Base-by-base conservation (phyloP, 768 basidiomycete genomes). In the Hygrocybe punicea region DNA sequence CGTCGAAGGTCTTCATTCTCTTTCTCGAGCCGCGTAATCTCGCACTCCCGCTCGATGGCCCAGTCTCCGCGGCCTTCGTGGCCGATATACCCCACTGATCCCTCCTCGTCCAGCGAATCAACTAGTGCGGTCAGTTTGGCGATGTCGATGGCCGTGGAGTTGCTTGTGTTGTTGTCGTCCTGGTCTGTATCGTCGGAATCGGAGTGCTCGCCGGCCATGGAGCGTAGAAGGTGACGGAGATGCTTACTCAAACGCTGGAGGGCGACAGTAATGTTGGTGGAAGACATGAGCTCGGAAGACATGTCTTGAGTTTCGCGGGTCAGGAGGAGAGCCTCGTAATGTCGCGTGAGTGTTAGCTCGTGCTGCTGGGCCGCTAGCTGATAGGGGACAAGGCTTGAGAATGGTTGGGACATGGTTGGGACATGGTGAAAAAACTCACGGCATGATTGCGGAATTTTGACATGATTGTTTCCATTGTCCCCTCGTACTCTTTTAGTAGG, bases 381-480 rank as follows among this genome's bases (percentile, higher is more conserved):
- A 50, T 48, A 46, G 29, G 49, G 56, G 35, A 25, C 53, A 58
- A 50, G 57, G 34, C 48, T 50, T 52, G 55, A 59, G 34, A n/a
- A 33, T n/a, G n/a, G n/a, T n/a, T n/a, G n/a, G n/a, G 58, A 56
- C 56, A n/a, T n/a, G n/a, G n/a, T 45, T n/a, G 51, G 57, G 51
- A 36, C 16, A 11, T 45, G 34, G 23, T 13, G 6, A 34, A 58
- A 47, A 47, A 17, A 80, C 91, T 65, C 65, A 96, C 94, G 11
- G 92, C 86, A 67, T 98, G 89, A 57, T 86, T 87, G 58, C 95
- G 82, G 69, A 98, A 98, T 73, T 98, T 98, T 51, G 85, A 75
- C 97, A 99, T 98, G 68, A 98, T 91, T 25, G 86, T 94, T 64
- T 98, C 95, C 78, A 99, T 81, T 3, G 95, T 97, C 53, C 79